These are phyloP conservation scores for Drechslerella dactyloides DNA, from an alignment of 2,329 filamentous ascomycete species.

Conservation along the genomic window DNA sequence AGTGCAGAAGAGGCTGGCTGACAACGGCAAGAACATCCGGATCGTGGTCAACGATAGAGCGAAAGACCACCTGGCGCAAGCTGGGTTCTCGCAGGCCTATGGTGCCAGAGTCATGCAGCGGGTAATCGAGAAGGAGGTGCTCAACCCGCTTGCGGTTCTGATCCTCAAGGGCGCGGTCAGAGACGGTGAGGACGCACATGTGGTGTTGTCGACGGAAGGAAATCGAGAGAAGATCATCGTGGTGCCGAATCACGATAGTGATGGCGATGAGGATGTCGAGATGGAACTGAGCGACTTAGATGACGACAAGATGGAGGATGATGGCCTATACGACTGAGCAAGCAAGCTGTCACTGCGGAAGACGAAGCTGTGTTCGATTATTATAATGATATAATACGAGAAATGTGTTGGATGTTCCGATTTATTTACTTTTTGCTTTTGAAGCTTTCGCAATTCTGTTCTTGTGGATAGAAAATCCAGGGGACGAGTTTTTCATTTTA, in stretches of 20 bases:
- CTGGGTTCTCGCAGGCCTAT: constrained; percentile 94
- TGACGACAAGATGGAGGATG: constrained; percentile 64
- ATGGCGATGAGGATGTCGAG: constrained; percentile 68
- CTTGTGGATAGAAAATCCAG: too few relatives aligned
- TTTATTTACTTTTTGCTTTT: too few relatives aligned
- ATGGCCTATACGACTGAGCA: constrained; percentile 72
- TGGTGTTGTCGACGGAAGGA: constrained; percentile 71
- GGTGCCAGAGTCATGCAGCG: constrained; percentile 86
- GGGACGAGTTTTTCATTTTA: too few relatives aligned
- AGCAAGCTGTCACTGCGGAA: constrained; percentile 51
- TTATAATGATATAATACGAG: too few relatives aligned
- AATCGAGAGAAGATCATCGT: constrained; percentile 74
- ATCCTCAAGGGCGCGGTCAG: constrained; percentile 83
- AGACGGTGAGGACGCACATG: constrained; percentile 82
- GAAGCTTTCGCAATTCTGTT: too few relatives aligned
- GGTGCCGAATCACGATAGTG: constrained; percentile 78
- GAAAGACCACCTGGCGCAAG: constrained; percentile 88
- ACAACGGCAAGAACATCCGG: constrained; percentile 83
- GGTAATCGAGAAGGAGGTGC: constrained; percentile 94
- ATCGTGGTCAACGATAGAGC: constrained; percentile 84
- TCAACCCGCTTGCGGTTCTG: constrained; percentile 89
- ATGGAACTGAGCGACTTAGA: constrained; percentile 76
- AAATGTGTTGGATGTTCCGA: too few relatives aligned
- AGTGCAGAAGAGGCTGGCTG: constrained; percentile 86
- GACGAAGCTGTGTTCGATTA: too few relatives aligned